Base-by-base conservation (phyloP, 495 filamentous ascomycete species). In the Daldinia vernicosa region DNA sequence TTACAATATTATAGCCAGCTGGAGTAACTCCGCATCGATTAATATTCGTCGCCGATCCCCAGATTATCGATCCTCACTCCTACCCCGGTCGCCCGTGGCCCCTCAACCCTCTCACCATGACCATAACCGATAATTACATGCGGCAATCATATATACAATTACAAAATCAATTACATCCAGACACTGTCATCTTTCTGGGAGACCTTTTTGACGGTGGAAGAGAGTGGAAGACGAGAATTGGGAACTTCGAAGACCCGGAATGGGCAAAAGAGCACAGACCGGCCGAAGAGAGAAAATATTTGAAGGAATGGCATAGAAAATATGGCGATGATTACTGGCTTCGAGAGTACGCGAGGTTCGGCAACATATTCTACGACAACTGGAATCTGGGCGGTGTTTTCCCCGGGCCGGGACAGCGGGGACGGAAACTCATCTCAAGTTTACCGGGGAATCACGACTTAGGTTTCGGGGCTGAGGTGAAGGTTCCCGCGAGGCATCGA, bases 171-270 rank as follows among this genome's bases (percentile, higher is more conserved):
- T 83, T 98, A 12, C 82, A 86, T 30, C 96, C 96, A 3, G 91
- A 95, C 69, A 94, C 90, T 32, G 84, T 95, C 2, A 83, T 97
- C 71, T 98, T 99, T 77, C 83, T 99, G 0, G 96, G 96, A 4
- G 96, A 99, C 74, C 83, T 99, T 1, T 98, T 99, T 71, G 96
- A 99, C 74, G 96, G 96, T 2, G 96, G 96, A 14, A 86, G 96
- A 72, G 96, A 99, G 80, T 99, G 96, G 96, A 90, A 89, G 59
- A 92, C 92, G 27, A 79, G 77, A 12, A 80, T 80, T 12, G 80
- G 82, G 7, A 81, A 85, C 22, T 90, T 86, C 61, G 79, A 84
- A 35, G 92, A 91, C 60, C 89, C 91, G 0, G 77, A 78, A 53
- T 88, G 85, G 85, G 83, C 79, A 8, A 75, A 77, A 60, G 78